A percentile compares a stretch with the other conserved stretches of the same genome.
phyloP scores from a whole-genome alignment of 2,329 filamentous ascomycete genomes.

The Thielaviopsis ethacetica region DNA sequence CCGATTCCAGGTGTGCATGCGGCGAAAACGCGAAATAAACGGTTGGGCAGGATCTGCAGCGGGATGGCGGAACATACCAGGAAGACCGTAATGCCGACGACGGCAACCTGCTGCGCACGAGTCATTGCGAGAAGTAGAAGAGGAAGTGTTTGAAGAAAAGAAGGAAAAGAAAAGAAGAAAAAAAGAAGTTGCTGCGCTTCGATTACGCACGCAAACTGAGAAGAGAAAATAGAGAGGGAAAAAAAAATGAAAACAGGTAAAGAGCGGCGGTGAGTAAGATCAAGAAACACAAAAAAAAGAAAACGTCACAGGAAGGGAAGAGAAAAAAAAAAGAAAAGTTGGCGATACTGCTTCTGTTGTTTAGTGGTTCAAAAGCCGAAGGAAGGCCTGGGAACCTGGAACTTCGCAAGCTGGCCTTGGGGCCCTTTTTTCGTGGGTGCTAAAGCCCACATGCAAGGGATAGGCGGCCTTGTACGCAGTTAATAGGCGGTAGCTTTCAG shows the following conservation, averaged over 20 bases:
- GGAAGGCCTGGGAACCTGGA: not conserved
- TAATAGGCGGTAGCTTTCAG: not conserved
- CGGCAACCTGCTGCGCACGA: conserved; percentile 76
- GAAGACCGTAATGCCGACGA: conserved; percentile 69
- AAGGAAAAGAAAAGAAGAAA: not conserved
- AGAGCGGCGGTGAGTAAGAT: not conserved
- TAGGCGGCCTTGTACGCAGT: not conserved
- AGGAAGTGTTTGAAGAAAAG: not conserved
- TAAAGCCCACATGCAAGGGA: not conserved
- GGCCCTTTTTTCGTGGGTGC: not conserved
- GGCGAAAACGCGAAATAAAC: not conserved
- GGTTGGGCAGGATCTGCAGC: not conserved
- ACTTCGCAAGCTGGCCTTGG: conserved; percentile 2
- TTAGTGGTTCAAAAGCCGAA: not conserved
- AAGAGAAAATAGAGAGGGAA: not conserved
- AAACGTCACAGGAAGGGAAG: not conserved
- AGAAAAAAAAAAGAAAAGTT: not conserved
- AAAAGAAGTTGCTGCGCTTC: not conserved
- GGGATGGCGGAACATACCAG: conserved; percentile 43
- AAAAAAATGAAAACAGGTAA: not conserved
- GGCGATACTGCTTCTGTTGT: not conserved
- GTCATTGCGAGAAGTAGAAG: conserved; percentile 52
- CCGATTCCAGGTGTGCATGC: too few relatives aligned
- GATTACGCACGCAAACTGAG: too few relatives aligned
- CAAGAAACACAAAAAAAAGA: not conserved